Conservation (phyloP, 75 land plant species). For the Cunninghamia lanceolata region DNA sequence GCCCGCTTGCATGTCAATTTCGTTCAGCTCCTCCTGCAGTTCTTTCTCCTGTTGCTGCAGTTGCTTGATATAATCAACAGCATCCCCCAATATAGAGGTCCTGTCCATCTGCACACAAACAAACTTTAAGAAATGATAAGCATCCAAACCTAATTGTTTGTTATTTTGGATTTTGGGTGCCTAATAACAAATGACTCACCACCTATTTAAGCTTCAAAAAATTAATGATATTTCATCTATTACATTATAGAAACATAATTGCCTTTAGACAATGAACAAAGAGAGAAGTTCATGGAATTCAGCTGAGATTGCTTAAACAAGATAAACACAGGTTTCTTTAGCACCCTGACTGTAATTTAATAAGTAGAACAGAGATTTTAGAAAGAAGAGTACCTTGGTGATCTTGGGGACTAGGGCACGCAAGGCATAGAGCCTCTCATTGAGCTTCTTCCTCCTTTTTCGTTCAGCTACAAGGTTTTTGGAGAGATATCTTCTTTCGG, state of each 20-base stretch:
- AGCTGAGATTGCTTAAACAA: neutral
- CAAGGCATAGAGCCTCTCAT: conserved; percentile 65
- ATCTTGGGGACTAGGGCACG: conserved; percentile 89
- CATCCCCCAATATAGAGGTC: conserved; percentile 92
- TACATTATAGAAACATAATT: neutral
- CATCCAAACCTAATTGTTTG: no score
- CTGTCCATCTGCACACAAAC: conserved; percentile 76
- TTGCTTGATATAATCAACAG: conserved; percentile 87
- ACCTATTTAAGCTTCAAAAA: no score
- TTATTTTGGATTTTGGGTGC: no score
- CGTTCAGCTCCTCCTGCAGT: conserved; percentile 73
- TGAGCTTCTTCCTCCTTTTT: conserved; percentile 88
- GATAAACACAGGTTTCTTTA: neutral
- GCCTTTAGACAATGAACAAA: neutral
- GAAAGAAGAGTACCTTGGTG: conserved; percentile 59
- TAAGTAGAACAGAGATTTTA: no score
- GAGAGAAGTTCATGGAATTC: neutral
- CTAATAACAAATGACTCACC: no score
- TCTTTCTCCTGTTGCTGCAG: conserved; percentile 84
- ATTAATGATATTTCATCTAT: no score
- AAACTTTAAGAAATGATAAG: no score
- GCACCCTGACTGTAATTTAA: neutral
- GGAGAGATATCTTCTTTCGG: conserved; percentile 62
- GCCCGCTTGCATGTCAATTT: conserved; percentile 25
- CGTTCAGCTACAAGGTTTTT: conserved; percentile 94